These are phyloP conservation scores for Quercus suber DNA, from an alignment of 306 rosid species.

Conservation along the genomic window DNA sequence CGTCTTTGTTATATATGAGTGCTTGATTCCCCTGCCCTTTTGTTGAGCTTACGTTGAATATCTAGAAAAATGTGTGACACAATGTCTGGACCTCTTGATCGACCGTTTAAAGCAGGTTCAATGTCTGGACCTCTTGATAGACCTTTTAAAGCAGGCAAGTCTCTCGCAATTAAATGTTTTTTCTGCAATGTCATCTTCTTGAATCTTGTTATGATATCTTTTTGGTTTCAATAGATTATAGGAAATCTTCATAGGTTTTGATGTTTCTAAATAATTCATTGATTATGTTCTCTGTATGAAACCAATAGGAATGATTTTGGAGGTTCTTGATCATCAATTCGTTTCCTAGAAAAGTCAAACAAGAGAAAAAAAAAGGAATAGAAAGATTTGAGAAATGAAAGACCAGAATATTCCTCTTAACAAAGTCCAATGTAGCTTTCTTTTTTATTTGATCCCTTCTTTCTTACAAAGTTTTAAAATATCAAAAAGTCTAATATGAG, in stretches of 20 bases:
- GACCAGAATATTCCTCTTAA: background rate
- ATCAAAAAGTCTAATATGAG: background rate
- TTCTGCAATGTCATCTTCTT: background rate
- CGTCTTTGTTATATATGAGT: slow-evolving; percentile 34
- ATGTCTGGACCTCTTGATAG: slow-evolving; percentile 48
- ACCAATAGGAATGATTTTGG: background rate
- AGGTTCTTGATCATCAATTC: background rate
- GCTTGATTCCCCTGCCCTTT: slow-evolving; percentile 44
- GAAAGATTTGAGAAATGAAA: background rate
- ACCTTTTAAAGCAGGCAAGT: slow-evolving; percentile 40
- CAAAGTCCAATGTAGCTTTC: background rate
- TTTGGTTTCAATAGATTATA: background rate
- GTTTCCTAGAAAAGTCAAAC: background rate
- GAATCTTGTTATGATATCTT: background rate
- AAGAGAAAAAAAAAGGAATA: background rate
- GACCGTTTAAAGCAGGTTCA: slow-evolving; percentile 26
- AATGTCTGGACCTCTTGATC: slow-evolving; percentile 47
- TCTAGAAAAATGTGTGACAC: slow-evolving; percentile 71
- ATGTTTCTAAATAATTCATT: background rate
- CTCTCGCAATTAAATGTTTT: background rate
- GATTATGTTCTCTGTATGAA: background rate
- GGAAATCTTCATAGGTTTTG: background rate
- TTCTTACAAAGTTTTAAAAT: background rate
- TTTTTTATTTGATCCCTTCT: background rate
- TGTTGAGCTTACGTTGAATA: slow-evolving; percentile 30